Percentiles rank a stretch among this genome's conserved stretches.
phyloP scores from a whole-genome alignment of 192 early-diverging fungal genomes.

The Oehlia diaphana region DNA sequence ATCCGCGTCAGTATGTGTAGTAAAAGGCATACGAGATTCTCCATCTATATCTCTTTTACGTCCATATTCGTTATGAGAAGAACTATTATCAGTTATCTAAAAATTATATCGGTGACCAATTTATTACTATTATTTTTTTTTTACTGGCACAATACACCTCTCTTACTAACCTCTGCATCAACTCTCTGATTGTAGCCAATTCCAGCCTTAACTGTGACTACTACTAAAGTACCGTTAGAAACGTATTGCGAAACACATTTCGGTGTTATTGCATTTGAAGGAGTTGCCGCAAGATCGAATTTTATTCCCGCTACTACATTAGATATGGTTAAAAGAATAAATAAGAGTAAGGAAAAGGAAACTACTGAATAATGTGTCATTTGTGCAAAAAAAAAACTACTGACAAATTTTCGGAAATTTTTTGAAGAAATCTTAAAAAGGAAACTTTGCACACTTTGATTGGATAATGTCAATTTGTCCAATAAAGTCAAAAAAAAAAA shows the following conservation, averaged over 20 bases:
- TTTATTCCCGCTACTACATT: slow-evolving; percentile 48
- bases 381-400: background rate
- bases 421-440: background rate
- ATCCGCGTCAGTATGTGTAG: slow-evolving; percentile 83
- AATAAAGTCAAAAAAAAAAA: background rate
- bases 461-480: background rate
- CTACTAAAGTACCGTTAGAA: slow-evolving; percentile 65
- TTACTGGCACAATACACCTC: background rate
- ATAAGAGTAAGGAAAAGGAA: background rate
- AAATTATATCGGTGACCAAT: background rate
- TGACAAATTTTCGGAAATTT: background rate
- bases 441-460: background rate
- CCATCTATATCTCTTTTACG: slow-evolving; percentile 64
- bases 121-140: background rate
- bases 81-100: slow-evolving; percentile 73
- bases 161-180: slow-evolving; percentile 57
- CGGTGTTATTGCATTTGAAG: slow-evolving; percentile 40
- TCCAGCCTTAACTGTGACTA: slow-evolving; percentile 66
- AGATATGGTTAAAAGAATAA: background rate
- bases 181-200: slow-evolving; percentile 75
- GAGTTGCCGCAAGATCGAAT: slow-evolving; percentile 72
- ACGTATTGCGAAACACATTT: slow-evolving; percentile 83
- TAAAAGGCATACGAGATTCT: slow-evolving; percentile 72
- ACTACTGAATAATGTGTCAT: background rate
- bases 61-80: slow-evolving; percentile 69